Conservation (phyloP, 106 monocot genomes). For the Dendrobium catenatum region DNA sequence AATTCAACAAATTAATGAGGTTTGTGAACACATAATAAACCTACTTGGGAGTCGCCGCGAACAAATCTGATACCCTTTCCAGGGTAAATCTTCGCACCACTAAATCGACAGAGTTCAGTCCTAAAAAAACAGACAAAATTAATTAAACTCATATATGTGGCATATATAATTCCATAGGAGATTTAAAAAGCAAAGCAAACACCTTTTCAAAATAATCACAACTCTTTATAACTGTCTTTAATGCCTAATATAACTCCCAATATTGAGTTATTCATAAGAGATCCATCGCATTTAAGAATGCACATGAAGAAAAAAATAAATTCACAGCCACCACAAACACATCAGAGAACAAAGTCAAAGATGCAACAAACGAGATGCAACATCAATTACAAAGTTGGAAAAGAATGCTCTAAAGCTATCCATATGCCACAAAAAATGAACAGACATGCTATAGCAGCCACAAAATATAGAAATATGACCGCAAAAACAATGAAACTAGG, state of each 20-base stretch:
- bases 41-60: constrained; percentile 50
- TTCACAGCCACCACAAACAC: background rate
- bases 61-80: constrained; percentile 68
- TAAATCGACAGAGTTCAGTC: constrained; percentile 50
- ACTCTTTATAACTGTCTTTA: background rate
- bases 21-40: background rate
- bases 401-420: background rate
- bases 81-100: constrained; percentile 64
- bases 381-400: background rate
- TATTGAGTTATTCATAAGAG: background rate
- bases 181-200: background rate
- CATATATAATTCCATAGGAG: background rate
- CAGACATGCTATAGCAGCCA: background rate
- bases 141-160: background rate
- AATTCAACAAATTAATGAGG: background rate
- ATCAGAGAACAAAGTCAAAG: background rate
- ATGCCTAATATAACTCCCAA: background rate
- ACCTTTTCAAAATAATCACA: background rate
- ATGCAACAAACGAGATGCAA: background rate
- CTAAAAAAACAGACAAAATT: constrained; percentile 1
- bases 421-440: background rate
- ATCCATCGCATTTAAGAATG: background rate
- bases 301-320: background rate
- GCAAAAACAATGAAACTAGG: background rate
- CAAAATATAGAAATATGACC: background rate